Base-by-base conservation (phyloP, 1,284 basidiomycete species). In the Rhizopogon parksii region DNA sequence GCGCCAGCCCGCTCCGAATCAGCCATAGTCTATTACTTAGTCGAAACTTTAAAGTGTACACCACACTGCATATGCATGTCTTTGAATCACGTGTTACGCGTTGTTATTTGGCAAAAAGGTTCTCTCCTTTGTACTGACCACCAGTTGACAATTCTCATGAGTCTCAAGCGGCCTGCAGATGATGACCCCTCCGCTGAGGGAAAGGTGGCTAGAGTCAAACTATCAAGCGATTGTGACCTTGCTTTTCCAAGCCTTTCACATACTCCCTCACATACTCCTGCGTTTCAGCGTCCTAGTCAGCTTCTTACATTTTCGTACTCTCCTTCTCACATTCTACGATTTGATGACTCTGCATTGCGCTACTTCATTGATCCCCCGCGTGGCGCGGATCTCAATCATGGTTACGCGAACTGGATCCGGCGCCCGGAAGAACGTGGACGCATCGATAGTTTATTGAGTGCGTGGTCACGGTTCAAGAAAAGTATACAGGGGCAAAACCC, bases 281-380 rank as follows among this genome's bases (percentile, higher is more conserved):
- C 75, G 1, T 81, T 85, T 56, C 82, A 85, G 60, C 75, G 78
- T 54, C 83, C 83, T 6, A 73, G 70, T 2, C 79, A 76, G 37
- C 60, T 87, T n/a, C 70, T 79, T n/a, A 75, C 82, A 1, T 87
- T 85, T 64, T 85, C 83, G 25, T 84, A 84, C 59, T 74, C 72
- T 14, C 65, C 75, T 7, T 63, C 66, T 30, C 80, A 76, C 39
- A 68, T 67, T n/a, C 74, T 83, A 30, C 72, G 79, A 51, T 87
- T 86, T 63, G 74, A 74, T 14, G 74, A 91, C 62, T 76, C 81
- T 11, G 80, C 86, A 0, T 58, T 91, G 66, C 76, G 81, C 40
- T 88, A 85, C 63, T 88, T 80, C 58, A 71, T 79, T 36, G 72
- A 79, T 46, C 87, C 88, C 6, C 83, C 83, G 3, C 60, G 61